A percentile compares a stretch with the other conserved stretches of the same genome.
phyloP scores from a whole-genome alignment of 306 rosid species.

The Benincasa hispida region DNA sequence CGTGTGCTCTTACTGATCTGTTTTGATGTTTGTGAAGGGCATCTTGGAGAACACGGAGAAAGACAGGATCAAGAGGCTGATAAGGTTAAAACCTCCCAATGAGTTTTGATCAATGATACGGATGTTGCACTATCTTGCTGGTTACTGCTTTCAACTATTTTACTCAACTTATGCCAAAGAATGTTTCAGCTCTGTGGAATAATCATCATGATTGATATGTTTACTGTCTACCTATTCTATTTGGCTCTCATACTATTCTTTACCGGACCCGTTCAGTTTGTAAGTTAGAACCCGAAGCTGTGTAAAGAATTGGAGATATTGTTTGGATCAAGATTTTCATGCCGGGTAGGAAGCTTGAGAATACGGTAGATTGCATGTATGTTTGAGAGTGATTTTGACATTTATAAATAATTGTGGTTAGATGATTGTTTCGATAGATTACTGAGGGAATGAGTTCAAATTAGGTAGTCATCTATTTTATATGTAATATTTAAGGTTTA shows the following conservation, averaged over 20 bases:
- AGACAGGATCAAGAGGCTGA: slow-evolving; percentile 79
- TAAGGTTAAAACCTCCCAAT: slow-evolving; percentile 76
- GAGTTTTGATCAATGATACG: slow-evolving; percentile 24
- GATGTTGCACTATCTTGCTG: neutral
- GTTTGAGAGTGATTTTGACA: too few relatives aligned
- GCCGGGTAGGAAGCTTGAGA: too few relatives aligned
- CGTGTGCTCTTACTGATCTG: neutral
- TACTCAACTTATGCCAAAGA: neutral
- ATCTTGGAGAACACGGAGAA: slow-evolving; percentile 81
- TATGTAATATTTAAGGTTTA: too few relatives aligned
- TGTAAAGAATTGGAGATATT: neutral
- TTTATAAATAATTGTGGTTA: too few relatives aligned
- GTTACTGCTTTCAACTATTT: neutral
- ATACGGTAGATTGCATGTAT: too few relatives aligned
- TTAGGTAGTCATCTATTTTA: too few relatives aligned
- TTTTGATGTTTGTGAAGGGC: slow-evolving; percentile 41
- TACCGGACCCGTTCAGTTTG: neutral
- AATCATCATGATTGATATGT: neutral
- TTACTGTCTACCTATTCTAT: neutral
- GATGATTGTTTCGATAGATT: too few relatives aligned
- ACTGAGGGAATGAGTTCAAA: neutral
- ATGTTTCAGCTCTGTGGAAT: neutral
- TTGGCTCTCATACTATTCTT: neutral
- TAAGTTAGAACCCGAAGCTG: neutral
- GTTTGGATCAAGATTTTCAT: neutral